A percentile compares a stretch with the other conserved stretches of the same genome.
Conservation (phyloP, 2,329 filamentous ascomycete genomes). For the Kalaharituber pfeilii region DNA sequence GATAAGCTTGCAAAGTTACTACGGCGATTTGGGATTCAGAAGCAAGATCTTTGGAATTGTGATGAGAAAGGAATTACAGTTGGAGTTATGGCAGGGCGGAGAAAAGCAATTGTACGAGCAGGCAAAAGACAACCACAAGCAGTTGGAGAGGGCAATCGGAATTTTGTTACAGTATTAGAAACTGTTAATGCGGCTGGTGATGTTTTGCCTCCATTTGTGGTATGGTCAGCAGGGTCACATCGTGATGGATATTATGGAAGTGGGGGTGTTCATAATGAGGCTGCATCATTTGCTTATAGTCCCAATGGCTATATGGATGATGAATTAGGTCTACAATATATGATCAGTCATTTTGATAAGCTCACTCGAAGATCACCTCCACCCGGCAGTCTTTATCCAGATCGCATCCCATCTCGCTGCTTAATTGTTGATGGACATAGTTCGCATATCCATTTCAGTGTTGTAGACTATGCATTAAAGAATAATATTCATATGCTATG, state of each 20-base stretch:
- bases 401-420: too few species aligned
- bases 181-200: slow-evolving; percentile 3
- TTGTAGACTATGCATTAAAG: slow-evolving; percentile 4
- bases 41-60: slow-evolving; percentile 7
- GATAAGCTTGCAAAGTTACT: too few species aligned
- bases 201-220: slow-evolving; percentile 4
- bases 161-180: slow-evolving; percentile 8
- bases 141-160: slow-evolving; percentile 6
- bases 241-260: neutral
- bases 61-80: slow-evolving; percentile 14
- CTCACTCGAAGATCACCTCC: too few species aligned
- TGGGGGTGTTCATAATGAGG: too few species aligned
- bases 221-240: slow-evolving; percentile 5
- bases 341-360: slow-evolving; percentile 9
- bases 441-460: slow-evolving; percentile 7
- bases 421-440: slow-evolving; percentile 14
- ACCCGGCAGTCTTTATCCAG: too few species aligned
- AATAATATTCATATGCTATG: slow-evolving; percentile 16
- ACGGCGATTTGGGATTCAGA: too few species aligned
- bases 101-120: too few species aligned
- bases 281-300: slow-evolving; percentile 5
- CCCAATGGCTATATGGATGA: slow-evolving; percentile 10
- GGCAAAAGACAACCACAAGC: neutral
- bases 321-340: slow-evolving; percentile 3
- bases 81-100: too few species aligned